These are phyloP conservation scores for Metschnikowia continentalis DNA, from an alignment of 805 yeast genomes.

Conservation along the genomic window DNA sequence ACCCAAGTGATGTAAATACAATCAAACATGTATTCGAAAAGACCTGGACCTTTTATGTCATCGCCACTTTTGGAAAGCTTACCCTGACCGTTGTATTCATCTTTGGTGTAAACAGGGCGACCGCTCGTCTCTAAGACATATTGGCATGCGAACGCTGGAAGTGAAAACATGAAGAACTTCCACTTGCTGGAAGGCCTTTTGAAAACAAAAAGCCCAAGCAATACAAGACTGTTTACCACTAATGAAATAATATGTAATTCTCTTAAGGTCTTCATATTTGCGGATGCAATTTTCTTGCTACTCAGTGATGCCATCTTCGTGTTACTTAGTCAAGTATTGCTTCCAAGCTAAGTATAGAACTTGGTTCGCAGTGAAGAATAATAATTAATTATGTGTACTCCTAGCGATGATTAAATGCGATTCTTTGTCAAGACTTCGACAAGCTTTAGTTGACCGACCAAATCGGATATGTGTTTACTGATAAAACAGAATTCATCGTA, in stretches of 20 bases:
- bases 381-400: neutral
- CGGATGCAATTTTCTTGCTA: constrained; percentile 47
- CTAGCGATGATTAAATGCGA: neutral
- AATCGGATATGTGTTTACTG: neutral
- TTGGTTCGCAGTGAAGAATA: neutral
- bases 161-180: constrained; percentile 29
- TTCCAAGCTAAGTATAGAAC: neutral
- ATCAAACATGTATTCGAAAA: constrained; percentile 72
- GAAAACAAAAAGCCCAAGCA: constrained; percentile 10
- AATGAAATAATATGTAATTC: constrained; percentile 35
- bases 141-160: constrained; percentile 41
- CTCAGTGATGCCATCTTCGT: constrained; percentile 54
- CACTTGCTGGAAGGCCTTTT: constrained; percentile 15
- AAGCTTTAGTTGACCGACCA: neutral
- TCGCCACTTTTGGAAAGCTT: constrained; percentile 52
- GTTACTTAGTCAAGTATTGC: neutral
- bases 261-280: constrained; percentile 35
- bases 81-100: constrained; percentile 24
- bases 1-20: constrained; percentile 61
- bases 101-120: constrained; percentile 49
- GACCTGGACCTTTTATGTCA: constrained; percentile 57
- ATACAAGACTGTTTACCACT: constrained; percentile 13
- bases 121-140: constrained; percentile 56
- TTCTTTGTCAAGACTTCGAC: neutral
- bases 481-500: neutral